These are phyloP conservation scores for barley (Hordeum vulgare) DNA, from an alignment of 176 grass and related monocot genomes.

Conservation along the genomic window MorexV3_pseudomolecules_assembly NC_058520.1:525765274-525765773, in stretches of 20 bases:
- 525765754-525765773: slow-evolving; percentile 63
- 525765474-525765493: background rate
- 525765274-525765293: slow-evolving; percentile 94
- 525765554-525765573: background rate
- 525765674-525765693: slow-evolving; percentile 6
- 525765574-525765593: background rate
- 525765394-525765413: background rate
- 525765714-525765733: slow-evolving; percentile 78
- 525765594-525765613: background rate
- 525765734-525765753: slow-evolving; percentile 57
- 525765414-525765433: background rate
- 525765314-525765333: slow-evolving; percentile 38
- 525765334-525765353: slow-evolving; percentile 25
- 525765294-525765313: slow-evolving; percentile 95
- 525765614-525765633: background rate
- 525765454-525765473: background rate
- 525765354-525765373: background rate
- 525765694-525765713: slow-evolving; percentile 59
- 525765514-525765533: background rate
- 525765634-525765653: background rate
- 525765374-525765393: background rate
- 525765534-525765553: background rate
- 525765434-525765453: background rate
- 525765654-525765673: background rate
- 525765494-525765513: background rate